Conservation (phyloP, 768 basidiomycete genomes). For the Hericium coralloides region DNA sequence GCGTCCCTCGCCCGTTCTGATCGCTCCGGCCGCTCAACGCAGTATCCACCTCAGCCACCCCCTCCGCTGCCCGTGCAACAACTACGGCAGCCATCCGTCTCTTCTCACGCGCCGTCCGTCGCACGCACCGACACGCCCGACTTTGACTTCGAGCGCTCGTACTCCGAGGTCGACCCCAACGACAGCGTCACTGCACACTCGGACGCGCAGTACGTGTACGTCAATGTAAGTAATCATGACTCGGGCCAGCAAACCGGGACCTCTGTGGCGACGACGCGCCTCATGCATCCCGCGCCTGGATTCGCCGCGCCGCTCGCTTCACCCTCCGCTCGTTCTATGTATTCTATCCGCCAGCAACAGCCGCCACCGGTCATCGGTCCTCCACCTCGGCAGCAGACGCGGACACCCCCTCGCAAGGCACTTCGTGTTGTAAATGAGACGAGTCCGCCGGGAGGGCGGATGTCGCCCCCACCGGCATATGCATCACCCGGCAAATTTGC, state of each 20-base stretch:
- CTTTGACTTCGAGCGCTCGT: not conserved
- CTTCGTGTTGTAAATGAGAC: slow-evolving; percentile 12
- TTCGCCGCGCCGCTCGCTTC: not conserved
- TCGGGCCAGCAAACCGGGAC: not conserved
- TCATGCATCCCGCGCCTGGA: not conserved
- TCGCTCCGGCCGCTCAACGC: not conserved
- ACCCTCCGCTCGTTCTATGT: not conserved
- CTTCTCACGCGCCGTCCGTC: not conserved
- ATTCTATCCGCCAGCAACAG: not conserved
- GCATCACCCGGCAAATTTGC: not conserved
- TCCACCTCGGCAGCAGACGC: not conserved
- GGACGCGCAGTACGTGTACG: slow-evolving; percentile 8
- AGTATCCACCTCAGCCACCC: not conserved
- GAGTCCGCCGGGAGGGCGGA: not conserved
- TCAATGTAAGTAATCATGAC: not conserved
- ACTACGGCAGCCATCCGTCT: not conserved
- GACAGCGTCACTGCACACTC: not conserved
- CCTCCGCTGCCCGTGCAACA: slow-evolving; percentile 6
- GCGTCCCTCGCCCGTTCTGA: slow-evolving; percentile 11
- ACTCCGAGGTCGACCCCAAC: not conserved
- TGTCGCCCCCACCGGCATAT: slow-evolving; percentile 9
- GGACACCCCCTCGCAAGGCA: not conserved
- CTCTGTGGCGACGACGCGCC: not conserved
- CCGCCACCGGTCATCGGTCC: not conserved
- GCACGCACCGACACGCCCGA: not conserved